Conservation (phyloP, 108 stramenopile genomes). For the Cyclostephanos tholiformis region DNA sequence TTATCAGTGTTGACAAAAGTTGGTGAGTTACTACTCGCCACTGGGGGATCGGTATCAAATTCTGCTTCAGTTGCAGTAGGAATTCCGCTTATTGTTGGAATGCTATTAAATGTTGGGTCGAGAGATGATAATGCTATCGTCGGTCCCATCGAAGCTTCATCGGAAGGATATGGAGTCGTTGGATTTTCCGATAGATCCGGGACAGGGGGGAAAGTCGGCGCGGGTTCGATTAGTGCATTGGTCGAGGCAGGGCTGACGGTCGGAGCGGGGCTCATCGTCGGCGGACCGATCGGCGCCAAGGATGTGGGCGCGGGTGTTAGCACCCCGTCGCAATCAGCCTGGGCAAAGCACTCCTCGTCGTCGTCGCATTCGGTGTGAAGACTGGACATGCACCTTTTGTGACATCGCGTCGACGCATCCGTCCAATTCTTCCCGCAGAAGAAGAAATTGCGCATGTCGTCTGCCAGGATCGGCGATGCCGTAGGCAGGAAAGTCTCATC, state of each 20-base stretch:
- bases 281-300: slow-evolving; percentile 1
- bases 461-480: slow-evolving; percentile 24
- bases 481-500: slow-evolving; percentile 15
- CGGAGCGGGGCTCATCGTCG: neutral
- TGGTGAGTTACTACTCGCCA: neutral
- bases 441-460: slow-evolving; percentile 49
- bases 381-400: slow-evolving; percentile 17
- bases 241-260: slow-evolving; percentile 8
- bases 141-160: neutral
- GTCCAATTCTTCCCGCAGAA: slow-evolving; percentile 33
- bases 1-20: slow-evolving; percentile 10
- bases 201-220: neutral
- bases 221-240: slow-evolving; percentile 3
- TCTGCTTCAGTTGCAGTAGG: too few species aligned
- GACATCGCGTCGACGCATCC: slow-evolving; percentile 22
- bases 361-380: slow-evolving; percentile 28
- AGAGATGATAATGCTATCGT: too few species aligned
- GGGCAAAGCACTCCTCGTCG: slow-evolving; percentile 47
- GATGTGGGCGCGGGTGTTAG: neutral
- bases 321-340: slow-evolving; percentile 40
- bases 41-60: too few species aligned
- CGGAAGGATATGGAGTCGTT: neutral
- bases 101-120: too few species aligned
- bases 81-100: neutral
- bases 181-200: neutral